Evolutionary conservation across 106 monocot genomes (phyloP).

Genomic region (Triglochin maritima): DNA sequence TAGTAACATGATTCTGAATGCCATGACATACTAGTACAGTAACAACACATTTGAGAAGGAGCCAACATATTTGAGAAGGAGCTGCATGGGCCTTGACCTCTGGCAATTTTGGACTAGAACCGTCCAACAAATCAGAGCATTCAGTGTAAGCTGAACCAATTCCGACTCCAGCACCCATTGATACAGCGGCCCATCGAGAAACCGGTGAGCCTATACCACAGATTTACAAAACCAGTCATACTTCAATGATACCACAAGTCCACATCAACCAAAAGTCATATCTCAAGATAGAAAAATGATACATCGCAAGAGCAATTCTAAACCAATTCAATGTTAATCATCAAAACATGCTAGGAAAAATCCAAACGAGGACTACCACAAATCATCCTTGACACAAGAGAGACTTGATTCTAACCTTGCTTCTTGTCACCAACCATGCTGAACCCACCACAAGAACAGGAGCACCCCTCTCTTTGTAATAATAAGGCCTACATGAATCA

Average conservation of each 20-base stretch:
- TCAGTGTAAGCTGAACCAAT: slow-evolving; percentile 72
- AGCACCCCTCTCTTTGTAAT: too few species aligned
- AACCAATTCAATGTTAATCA: background rate
- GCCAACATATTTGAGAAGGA: slow-evolving; percentile 26
- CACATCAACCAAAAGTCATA: too few species aligned
- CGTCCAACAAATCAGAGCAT: slow-evolving; percentile 56
- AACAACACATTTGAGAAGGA: too few species aligned
- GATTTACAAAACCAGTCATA: background rate
- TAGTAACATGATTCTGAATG: too few species aligned
- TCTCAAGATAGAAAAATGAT: too few species aligned
- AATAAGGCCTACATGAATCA: too few species aligned
- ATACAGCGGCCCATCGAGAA: slow-evolving; percentile 74
- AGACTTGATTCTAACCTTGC: too few species aligned
- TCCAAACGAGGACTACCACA: background rate
- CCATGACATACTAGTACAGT: too few species aligned
- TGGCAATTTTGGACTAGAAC: slow-evolving; percentile 32
- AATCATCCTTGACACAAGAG: too few species aligned
- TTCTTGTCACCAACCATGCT: too few species aligned
- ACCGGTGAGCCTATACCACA: slow-evolving; percentile 46
- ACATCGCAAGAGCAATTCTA: too few species aligned
- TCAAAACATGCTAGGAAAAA: background rate
- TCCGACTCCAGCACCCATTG: slow-evolving; percentile 77
- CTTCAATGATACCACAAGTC: background rate
- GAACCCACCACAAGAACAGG: too few species aligned
- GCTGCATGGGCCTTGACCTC: slow-evolving; percentile 19